Evolutionary conservation across 2,329 filamentous ascomycete genomes (phyloP), one percentile per base, ranked within the genome.

Genomic region (Colletotrichum sansevieriae): DNA sequence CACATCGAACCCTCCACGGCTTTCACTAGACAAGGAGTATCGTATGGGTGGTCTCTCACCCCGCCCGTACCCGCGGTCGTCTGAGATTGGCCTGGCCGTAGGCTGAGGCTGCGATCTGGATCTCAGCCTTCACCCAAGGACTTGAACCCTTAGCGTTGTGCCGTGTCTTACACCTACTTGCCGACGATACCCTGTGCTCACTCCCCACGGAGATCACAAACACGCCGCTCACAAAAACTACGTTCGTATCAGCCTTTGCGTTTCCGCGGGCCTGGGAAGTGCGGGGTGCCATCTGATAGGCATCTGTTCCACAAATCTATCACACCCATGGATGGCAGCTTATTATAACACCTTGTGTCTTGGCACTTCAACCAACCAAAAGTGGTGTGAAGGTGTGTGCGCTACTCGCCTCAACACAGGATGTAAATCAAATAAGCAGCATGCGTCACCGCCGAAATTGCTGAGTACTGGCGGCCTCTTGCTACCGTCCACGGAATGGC

Each of bases 31-130:
- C 7, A 83, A 88, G 4, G 84, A 86, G 9, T 73, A 78, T 44
- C 76, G 79, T 18, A 70, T 82, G 8, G 82, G 79, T 5, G 85
- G 83, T 2, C 75, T 87, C 5, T 85, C 85, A 20, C 84, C 86
- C 2, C 82, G 84, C 9, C 84, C 85, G 12, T 74, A 82, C 33
- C 76, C 85, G 58, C 81, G 80, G 63, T 77, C 81, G 63, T 81
- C 80, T 11, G 81, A 84, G 54, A 88, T 88, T 76, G 86, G 86
- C 6, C 80, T 83, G 33, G 86, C 86, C 3, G 83, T 88, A 61
- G 85, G 85, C n/a, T 88, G 80, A 85, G 65, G 47, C n/a, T 6
- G 20, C 18, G 9, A 15, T 51, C 35, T n/a, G 10, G n/a, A 37
- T 43, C 39, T 47, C 43, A 41, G 33, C 39, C 29, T 51, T 58